These are phyloP conservation scores for Penicillium sp. DNA, from an alignment of 2,329 filamentous ascomycete genomes.

Conservation along the genomic window DNA sequence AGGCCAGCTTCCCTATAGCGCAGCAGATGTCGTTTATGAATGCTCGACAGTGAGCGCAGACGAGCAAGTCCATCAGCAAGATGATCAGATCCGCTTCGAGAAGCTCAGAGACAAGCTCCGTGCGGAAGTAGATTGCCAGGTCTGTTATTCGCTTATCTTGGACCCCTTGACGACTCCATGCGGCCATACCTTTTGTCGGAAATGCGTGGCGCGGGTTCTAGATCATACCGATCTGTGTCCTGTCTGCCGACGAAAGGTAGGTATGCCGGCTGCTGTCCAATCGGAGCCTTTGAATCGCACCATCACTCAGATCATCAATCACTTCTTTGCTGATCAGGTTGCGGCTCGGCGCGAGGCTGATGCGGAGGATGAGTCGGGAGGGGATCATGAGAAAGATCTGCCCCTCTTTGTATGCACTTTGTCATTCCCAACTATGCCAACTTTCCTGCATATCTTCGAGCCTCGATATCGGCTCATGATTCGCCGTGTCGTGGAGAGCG, in stretches of 20 bases:
- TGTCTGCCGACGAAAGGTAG: slow-evolving; percentile 73
- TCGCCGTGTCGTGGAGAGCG: slow-evolving; percentile 71
- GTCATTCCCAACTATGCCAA: slow-evolving; percentile 81
- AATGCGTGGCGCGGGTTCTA: slow-evolving; percentile 76
- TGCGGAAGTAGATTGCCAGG: slow-evolving; percentile 81
- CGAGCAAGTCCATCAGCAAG: slow-evolving; percentile 8
- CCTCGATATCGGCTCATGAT: slow-evolving; percentile 93
- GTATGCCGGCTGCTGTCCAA: slow-evolving; percentile 57
- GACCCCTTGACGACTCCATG: slow-evolving; percentile 85
- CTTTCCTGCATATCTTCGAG: slow-evolving; percentile 90
- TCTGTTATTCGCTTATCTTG: slow-evolving; percentile 81
- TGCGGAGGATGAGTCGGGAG: slow-evolving; percentile 62
- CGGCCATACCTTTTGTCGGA: slow-evolving; percentile 87
- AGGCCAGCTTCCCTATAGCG: slow-evolving; percentile 63
- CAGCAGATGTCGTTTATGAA: slow-evolving; percentile 61
- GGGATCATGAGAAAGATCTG: slow-evolving; percentile 64
- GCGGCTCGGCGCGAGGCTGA: slow-evolving; percentile 61
- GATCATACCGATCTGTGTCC: slow-evolving; percentile 82
- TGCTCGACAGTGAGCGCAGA: slow-evolving; percentile 31
- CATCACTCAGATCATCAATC: slow-evolving; percentile 67
- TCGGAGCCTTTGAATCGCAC: slow-evolving; percentile 65
- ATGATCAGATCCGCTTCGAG: slow-evolving; percentile 48
- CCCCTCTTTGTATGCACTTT: slow-evolving; percentile 83
- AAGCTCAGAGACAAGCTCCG: slow-evolving; percentile 67
- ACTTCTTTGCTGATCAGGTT: slow-evolving; percentile 73